A percentile compares a stretch with the other conserved stretches of the same genome.
Evolutionary conservation across 2,329 filamentous ascomycete genomes (phyloP).

Genomic region (Teratosphaeria destructans): DNA sequence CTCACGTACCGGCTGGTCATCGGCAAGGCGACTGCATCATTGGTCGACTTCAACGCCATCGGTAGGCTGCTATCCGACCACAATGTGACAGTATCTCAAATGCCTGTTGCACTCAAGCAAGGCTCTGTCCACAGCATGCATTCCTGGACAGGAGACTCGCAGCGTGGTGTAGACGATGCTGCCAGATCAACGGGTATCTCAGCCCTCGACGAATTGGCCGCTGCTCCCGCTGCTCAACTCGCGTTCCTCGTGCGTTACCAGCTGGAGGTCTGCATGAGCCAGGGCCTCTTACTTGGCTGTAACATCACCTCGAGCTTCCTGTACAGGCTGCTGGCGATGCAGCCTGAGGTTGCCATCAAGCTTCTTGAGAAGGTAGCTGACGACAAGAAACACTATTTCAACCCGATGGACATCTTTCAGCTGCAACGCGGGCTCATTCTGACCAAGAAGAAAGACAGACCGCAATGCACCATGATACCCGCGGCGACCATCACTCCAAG

Average conservation of each 20-base stretch:
- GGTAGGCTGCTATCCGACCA: constrained; percentile 55
- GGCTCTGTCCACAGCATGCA: background rate
- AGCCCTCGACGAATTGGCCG: background rate
- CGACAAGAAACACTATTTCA: constrained; percentile 48
- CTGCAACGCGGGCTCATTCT: constrained; percentile 29
- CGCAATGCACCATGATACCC: constrained; percentile 60
- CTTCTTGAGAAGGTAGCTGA: constrained; percentile 67
- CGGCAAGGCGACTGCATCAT: constrained; percentile 7
- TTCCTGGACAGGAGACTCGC: background rate
- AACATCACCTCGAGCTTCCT: constrained; percentile 61
- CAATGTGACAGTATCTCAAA: constrained; percentile 44
- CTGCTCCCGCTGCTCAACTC: constrained; percentile 11
- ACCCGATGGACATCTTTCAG: constrained; percentile 64
- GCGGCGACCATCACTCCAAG: constrained; percentile 77
- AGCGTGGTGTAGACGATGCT: constrained; percentile 5
- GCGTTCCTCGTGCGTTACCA: constrained; percentile 72
- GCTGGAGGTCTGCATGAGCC: constrained; percentile 85
- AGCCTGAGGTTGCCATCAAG: constrained; percentile 43
- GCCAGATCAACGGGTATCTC: constrained; percentile 4
- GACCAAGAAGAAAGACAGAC: constrained; percentile 26
- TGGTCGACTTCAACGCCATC: constrained; percentile 18
- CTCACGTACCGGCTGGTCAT: constrained; percentile 48
- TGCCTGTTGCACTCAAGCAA: background rate
- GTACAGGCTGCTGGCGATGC: constrained; percentile 44
- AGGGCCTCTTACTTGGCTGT: constrained; percentile 65